Evolutionary conservation across 805 yeast species (phyloP).

Genomic region (Teunomyces pallodes): DNA sequence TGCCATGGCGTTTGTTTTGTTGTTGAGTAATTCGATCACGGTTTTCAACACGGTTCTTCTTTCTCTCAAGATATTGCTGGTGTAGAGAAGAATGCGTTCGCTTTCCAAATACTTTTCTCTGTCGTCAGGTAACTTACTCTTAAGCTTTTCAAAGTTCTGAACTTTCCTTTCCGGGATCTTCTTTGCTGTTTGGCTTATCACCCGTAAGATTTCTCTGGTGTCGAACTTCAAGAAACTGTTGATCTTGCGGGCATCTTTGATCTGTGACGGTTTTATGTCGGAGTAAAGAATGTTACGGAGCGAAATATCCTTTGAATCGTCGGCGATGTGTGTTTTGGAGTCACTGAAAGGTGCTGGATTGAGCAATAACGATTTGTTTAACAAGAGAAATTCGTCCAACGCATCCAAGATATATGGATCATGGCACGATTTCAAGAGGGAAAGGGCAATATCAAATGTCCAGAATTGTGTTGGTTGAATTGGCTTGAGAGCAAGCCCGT

Average conservation of each 20-base stretch:
- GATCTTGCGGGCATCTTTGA: slow-evolving; percentile 40
- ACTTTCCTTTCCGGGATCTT: slow-evolving; percentile 34
- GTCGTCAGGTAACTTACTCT: slow-evolving; percentile 36
- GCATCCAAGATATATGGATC: slow-evolving; percentile 34
- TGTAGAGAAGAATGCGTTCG: slow-evolving; percentile 33
- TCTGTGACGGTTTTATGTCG: slow-evolving; percentile 29
- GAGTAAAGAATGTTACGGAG: slow-evolving; percentile 42
- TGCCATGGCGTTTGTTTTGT: slow-evolving; percentile 12
- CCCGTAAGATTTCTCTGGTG: slow-evolving; percentile 46
- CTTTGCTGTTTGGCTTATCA: slow-evolving; percentile 39
- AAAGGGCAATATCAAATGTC: slow-evolving; percentile 40
- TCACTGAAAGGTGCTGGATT: slow-evolving; percentile 30
- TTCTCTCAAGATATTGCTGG: slow-evolving; percentile 46
- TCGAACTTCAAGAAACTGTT: slow-evolving; percentile 39
- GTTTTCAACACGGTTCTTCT: slow-evolving; percentile 48
- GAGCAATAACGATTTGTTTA: slow-evolving; percentile 28
- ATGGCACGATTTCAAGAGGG: slow-evolving; percentile 26
- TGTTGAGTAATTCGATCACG: slow-evolving; percentile 28
- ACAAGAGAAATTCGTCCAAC: slow-evolving; percentile 38
- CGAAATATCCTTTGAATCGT: slow-evolving; percentile 26
- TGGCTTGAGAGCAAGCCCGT: slow-evolving; percentile 22
- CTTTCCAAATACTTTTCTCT: slow-evolving; percentile 26
- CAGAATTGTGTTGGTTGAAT: slow-evolving; percentile 35
- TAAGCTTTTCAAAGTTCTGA: slow-evolving; percentile 20
- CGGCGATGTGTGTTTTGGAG: not conserved